Evolutionary conservation across 176 grass and related monocot genomes (phyloP).

Genomic region (Cenchrus fungigraminus): DNA sequence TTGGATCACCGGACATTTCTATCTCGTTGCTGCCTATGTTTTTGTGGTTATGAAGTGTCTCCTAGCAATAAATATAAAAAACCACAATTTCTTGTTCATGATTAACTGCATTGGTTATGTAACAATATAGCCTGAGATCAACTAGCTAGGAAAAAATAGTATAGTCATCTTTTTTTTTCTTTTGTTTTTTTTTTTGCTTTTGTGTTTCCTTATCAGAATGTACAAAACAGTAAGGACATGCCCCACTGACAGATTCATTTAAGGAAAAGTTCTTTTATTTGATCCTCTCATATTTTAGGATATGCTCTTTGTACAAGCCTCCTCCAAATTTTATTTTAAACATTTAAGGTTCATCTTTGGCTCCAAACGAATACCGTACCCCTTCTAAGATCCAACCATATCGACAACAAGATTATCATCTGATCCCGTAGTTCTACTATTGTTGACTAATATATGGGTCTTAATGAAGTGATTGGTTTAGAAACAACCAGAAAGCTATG

Average conservation of each 20-base stretch:
- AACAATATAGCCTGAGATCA: background rate
- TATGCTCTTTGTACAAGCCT: background rate
- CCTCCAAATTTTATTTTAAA: background rate
- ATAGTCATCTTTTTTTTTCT: background rate
- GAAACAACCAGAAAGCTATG: background rate
- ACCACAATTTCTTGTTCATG: background rate
- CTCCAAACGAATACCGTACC: background rate
- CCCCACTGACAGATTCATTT: background rate
- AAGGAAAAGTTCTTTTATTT: too few species aligned
- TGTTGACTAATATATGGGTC: background rate
- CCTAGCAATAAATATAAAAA: conserved; percentile 45
- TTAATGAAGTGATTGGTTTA: background rate
- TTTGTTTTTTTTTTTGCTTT: background rate
- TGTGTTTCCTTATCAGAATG: background rate
- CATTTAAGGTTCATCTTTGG: background rate
- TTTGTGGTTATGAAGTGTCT: conserved; percentile 80
- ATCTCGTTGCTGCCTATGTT: conserved; percentile 12
- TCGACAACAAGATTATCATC: background rate
- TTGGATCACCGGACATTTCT: conserved; percentile 28
- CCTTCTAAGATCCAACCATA: background rate
- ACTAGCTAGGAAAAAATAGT: background rate
- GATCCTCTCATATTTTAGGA: background rate
- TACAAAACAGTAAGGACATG: background rate
- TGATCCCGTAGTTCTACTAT: background rate
- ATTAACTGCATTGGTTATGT: background rate